These are phyloP conservation scores for Salix suchowensis DNA, from an alignment of 345 rosid genomes.

Conservation along the genomic window DNA sequence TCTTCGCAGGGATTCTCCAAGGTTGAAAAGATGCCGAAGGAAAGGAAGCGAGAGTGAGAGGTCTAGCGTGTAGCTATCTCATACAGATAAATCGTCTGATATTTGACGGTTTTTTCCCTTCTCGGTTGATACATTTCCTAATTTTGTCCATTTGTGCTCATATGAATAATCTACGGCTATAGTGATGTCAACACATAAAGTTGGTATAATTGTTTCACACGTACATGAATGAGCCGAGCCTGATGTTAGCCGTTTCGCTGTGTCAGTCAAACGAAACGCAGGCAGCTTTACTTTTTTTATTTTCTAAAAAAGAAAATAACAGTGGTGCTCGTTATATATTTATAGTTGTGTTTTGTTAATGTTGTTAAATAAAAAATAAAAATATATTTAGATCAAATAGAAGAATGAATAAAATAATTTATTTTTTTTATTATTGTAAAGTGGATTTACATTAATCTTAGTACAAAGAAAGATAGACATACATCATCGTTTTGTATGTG, in stretches of 20 bases:
- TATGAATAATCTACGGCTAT: neutral
- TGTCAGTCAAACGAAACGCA: neutral
- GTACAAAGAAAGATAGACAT: no score
- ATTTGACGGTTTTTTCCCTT: neutral
- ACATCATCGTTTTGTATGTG: no score
- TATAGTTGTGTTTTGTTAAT: no score
- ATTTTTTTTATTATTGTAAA: no score
- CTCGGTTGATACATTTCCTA: neutral
- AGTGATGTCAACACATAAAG: neutral
- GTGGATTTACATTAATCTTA: no score
- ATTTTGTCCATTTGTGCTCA: neutral
- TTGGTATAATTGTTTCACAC: neutral
- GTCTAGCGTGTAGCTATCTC: neutral
- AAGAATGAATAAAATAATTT: no score
- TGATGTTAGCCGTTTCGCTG: neutral
- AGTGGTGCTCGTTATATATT: no score
- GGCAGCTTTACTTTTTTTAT: neutral
- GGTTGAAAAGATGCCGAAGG: neutral
- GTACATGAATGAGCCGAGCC: neutral
- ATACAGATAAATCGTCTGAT: neutral
- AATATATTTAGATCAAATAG: no score
- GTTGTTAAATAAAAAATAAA: no score
- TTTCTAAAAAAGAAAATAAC: neutral
- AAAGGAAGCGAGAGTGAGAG: neutral
- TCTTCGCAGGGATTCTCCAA: neutral